These are phyloP conservation scores for Pichia gijzeniarum DNA, from an alignment of 805 yeast genomes.

Conservation along the genomic window DNA sequence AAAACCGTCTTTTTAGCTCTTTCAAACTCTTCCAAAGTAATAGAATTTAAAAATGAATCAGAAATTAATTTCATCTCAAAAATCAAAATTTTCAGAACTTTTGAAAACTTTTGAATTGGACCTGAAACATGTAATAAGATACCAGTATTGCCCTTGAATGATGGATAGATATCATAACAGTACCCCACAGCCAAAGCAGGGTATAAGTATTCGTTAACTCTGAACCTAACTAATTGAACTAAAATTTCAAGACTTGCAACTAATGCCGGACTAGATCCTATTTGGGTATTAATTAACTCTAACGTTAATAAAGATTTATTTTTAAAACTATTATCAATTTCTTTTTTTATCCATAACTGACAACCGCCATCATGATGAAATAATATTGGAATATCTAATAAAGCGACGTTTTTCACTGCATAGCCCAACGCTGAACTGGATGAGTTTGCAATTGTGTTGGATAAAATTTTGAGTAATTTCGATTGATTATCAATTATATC, in stretches of 20 bases:
- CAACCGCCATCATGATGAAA: conserved; percentile 28
- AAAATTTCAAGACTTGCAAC: conserved; percentile 50
- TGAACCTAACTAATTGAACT: conserved; percentile 39
- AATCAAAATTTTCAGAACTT: conserved; percentile 32
- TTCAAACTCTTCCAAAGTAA: conserved; percentile 34
- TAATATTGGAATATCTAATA: conserved; percentile 32
- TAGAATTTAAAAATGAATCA: conserved; percentile 1
- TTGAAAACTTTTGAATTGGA: conserved; percentile 33
- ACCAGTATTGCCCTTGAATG: conserved; percentile 48
- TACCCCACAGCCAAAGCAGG: conserved; percentile 50
- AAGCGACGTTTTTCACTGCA: conserved; percentile 26
- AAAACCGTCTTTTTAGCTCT: conserved; percentile 43
- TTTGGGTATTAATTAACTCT: conserved; percentile 33
- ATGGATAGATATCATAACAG: conserved; percentile 50
- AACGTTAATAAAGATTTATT: conserved; percentile 38
- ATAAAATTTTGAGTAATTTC: conserved; percentile 21
- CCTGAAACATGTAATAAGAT: conserved; percentile 52
- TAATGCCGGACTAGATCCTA: conserved; percentile 31
- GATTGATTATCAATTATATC: conserved; percentile 27
- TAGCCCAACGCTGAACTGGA: conserved; percentile 29
- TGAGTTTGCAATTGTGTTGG: conserved; percentile 23
- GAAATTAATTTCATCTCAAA: conserved; percentile 26
- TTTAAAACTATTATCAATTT: conserved; percentile 23
- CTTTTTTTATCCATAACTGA: conserved; percentile 50
- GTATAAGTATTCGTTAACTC: conserved; percentile 40